Evolutionary conservation across 1,284 basidiomycete genomes (phyloP).

Genomic region (Marasmius oreades): DNA sequence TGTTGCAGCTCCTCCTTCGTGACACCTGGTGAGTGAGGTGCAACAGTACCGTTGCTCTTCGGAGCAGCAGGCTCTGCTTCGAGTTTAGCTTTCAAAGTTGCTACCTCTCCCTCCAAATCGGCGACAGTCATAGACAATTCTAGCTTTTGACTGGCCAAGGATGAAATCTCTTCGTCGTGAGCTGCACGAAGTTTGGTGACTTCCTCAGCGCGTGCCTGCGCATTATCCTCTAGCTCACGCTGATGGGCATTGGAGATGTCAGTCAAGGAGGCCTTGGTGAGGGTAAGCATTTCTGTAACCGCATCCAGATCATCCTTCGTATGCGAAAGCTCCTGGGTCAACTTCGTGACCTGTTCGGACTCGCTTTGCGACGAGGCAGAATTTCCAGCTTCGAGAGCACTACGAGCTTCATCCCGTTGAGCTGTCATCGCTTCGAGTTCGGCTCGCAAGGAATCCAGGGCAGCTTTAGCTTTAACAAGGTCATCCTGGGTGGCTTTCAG

Average conservation of each 20-base stretch:
- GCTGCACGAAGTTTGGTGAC: slow-evolving; percentile 53
- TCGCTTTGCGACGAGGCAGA: slow-evolving; percentile 49
- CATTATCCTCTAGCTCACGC: slow-evolving; percentile 69
- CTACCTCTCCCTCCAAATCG: slow-evolving; percentile 72
- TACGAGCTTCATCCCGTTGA: slow-evolving; percentile 62
- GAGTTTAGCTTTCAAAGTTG: slow-evolving; percentile 55
- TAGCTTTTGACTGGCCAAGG: slow-evolving; percentile 53
- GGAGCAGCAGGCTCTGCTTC: slow-evolving; percentile 45
- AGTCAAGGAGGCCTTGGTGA: slow-evolving; percentile 66
- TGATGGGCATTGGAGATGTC: slow-evolving; percentile 67
- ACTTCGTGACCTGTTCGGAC: slow-evolving; percentile 49
- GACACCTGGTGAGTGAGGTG: slow-evolving; percentile 47
- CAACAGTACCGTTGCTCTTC: slow-evolving; percentile 52
- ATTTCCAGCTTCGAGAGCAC: slow-evolving; percentile 36
- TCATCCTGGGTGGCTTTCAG: slow-evolving; percentile 81
- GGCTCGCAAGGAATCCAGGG: slow-evolving; percentile 44
- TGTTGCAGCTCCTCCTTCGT: slow-evolving; percentile 72
- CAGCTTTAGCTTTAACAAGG: slow-evolving; percentile 67
- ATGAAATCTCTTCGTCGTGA: slow-evolving; percentile 57
- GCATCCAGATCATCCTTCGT: slow-evolving; percentile 62
- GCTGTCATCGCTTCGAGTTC: slow-evolving; percentile 54
- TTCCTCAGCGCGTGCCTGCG: slow-evolving; percentile 65
- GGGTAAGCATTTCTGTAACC: slow-evolving; percentile 53
- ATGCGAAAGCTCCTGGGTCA: slow-evolving; percentile 56
- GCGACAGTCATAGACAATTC: slow-evolving; percentile 58